Evolutionary conservation across 1,284 basidiomycete genomes (phyloP), one percentile per base, ranked within the genome.

Genomic region (Somion occarium): DNA sequence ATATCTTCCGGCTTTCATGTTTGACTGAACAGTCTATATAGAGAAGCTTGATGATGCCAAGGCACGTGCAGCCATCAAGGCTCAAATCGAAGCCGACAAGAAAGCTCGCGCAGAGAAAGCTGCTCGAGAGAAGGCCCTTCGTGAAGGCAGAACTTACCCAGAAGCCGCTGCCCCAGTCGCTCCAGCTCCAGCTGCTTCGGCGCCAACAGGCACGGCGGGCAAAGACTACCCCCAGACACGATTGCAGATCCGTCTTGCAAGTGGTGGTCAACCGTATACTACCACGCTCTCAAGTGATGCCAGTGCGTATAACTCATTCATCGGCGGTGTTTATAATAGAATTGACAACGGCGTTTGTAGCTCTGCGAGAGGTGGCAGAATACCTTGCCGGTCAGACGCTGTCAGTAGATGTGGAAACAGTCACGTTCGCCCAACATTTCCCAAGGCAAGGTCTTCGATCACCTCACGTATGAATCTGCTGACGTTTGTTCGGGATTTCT

Each of bases 61-160:
- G 64, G 93, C 92, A 1, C 83, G 75, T 54, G 91, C 89, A 2
- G 88, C 88, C 2, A 76, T 96, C 61, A 92, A 91, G 64, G 91
- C 88, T 0, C 92, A 96, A 67, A 97, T 98, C 58, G 94, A 96
- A 68, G 89, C 87, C 0, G 94, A 97, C 73, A 97, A 93, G 72
- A 80, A 81, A 51, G 85, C 82, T 22, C 82, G 94, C n/a, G 90
- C 91, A 0, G 92, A 90, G 62, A 93, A 90, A 62, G 76, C 85
- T 1, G 92, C 92, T 0, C 75, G 83, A 26, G 94, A 96, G 69
- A 97, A 96, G 67, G 92, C 91, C 0, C 65, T 93, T 11, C 80
- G 93, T 37, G 91, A 93, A 44, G 93, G 91, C 15, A 61, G 65
- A 60, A 71, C 74, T 39, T 64, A 79, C 49, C 69, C 70, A 19